Conservation (phyloP, 2,329 filamentous ascomycete species). For the Tympanopsis confertula region DNA sequence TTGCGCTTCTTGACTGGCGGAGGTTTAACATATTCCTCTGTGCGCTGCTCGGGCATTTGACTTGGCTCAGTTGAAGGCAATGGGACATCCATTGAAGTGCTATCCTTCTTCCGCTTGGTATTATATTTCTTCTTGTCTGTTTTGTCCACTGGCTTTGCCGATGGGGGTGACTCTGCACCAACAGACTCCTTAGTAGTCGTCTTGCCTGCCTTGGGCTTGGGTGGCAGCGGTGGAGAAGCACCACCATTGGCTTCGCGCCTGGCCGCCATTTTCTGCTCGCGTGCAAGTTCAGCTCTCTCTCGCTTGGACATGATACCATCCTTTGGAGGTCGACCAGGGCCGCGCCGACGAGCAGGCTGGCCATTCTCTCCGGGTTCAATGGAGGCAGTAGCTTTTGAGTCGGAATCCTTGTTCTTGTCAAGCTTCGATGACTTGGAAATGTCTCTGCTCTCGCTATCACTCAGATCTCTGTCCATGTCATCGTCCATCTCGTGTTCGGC, state of each 20-base stretch:
- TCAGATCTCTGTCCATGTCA: neutral
- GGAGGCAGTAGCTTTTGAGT: slow-evolving; percentile 9
- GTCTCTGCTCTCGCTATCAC: neutral
- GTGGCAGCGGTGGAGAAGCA: slow-evolving; percentile 23
- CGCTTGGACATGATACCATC: slow-evolving; percentile 58
- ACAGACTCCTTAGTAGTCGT: slow-evolving; percentile 7
- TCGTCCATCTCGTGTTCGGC: neutral
- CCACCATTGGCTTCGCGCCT: slow-evolving; percentile 27
- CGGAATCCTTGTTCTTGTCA: neutral
- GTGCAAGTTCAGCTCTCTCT: slow-evolving; percentile 40
- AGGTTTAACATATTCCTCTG: slow-evolving; percentile 26
- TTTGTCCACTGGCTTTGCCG: slow-evolving; percentile 6
- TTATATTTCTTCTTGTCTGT: slow-evolving; percentile 33
- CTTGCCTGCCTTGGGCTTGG: slow-evolving; percentile 14
- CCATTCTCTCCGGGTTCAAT: neutral
- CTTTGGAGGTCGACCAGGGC: slow-evolving; percentile 53
- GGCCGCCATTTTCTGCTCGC: slow-evolving; percentile 35
- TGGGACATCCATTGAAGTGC: slow-evolving; percentile 23
- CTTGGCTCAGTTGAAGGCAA: slow-evolving; percentile 25
- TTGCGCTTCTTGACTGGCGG: slow-evolving; percentile 35
- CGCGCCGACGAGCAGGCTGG: slow-evolving; percentile 27
- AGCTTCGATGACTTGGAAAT: neutral
- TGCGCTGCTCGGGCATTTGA: slow-evolving; percentile 18
- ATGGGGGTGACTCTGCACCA: neutral
- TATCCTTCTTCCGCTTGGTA: slow-evolving; percentile 29